phyloP scores from a whole-genome alignment of 805 yeast genomes.

The Zygoascus biomembranicola region DNA sequence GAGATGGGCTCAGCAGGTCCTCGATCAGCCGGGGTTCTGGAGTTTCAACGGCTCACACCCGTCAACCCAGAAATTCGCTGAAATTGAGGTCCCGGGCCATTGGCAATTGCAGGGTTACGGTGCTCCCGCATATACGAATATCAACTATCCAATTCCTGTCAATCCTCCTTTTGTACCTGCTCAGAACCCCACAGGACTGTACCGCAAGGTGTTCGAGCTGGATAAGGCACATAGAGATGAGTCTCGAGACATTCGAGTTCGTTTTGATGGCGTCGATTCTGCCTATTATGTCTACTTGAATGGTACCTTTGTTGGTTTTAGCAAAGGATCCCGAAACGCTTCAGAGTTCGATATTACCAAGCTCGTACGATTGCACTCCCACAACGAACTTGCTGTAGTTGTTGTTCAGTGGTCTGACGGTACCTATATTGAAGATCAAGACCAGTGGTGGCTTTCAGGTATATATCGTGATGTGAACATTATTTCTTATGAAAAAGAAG shows the following conservation, averaged over 20 bases:
- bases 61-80: constrained; percentile 8
- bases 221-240: constrained; percentile 7
- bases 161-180: constrained; percentile 31
- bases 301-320: constrained; percentile 27
- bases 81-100: constrained; percentile 29
- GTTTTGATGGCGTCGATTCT: constrained; percentile 34
- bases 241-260: constrained; percentile 15
- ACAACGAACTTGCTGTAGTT: constrained; percentile 18
- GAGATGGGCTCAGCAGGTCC: neutral
- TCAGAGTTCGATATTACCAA: constrained; percentile 28
- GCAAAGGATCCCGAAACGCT: constrained; percentile 30
- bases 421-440: constrained; percentile 31
- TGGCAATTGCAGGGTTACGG: constrained; percentile 34
- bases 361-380: neutral
- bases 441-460: constrained; percentile 34
- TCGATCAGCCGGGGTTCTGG: constrained; percentile 1
- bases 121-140: constrained; percentile 31
- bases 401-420: constrained; percentile 29
- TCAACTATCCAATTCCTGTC: constrained; percentile 27
- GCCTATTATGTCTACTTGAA: constrained; percentile 30
- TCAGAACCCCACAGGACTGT: constrained; percentile 30
- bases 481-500: constrained; percentile 21
- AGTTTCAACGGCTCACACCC: neutral
- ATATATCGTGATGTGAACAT: constrained; percentile 32
- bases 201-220: constrained; percentile 21